Evolutionary conservation across 73 alveolate species (phyloP), one percentile per base, ranked within the genome.

Genomic region (Urostyla sp.): DNA sequence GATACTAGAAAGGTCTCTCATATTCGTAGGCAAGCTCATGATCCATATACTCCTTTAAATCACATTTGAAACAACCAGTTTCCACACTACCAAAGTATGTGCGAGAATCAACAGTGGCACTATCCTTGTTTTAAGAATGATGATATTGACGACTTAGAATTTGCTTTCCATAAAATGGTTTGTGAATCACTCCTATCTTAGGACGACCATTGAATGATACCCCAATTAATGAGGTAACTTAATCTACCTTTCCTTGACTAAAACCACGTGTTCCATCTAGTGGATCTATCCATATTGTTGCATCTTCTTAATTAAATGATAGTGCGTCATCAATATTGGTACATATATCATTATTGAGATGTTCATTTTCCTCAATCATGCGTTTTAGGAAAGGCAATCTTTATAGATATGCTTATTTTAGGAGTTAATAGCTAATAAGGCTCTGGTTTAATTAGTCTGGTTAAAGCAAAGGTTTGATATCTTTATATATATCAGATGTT

Each of bases 281-380:
- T 8, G 98, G 98, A 53, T 92, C 98, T 73, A 92, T 84, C 98
- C 98, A 92, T 35, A 90, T 81, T 44, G 67, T 74, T 36, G 69
- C 34, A 38, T 90, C 91, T 48, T 72, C 84, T 21, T 37, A 20
- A 18, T 48, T 72, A 30, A 72, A 46, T 27, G 4, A 8, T 15
- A 60, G 24, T 7, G 77, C 77, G 15, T 60, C 77, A 8, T 60
- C 77, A 8, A 32, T 56, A 27, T 60, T 31, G n/a, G 48, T 10
- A 4, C 20, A 3, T 26, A 4, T 21, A 35, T 55, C 23, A 55
- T 46, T 46, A 3, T 34, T 3, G 53, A 53, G 57, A 60, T 60
- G 60, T 30, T 60, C 77, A 8, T 53, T 10, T 15, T 34, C 30
- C 10, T 16, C 66, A 34, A 32, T n/a, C n/a, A n/a, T 32, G 16